phyloP scores from a whole-genome alignment of 257 asterid genomes.

The Solanum commersonii region DNA sequence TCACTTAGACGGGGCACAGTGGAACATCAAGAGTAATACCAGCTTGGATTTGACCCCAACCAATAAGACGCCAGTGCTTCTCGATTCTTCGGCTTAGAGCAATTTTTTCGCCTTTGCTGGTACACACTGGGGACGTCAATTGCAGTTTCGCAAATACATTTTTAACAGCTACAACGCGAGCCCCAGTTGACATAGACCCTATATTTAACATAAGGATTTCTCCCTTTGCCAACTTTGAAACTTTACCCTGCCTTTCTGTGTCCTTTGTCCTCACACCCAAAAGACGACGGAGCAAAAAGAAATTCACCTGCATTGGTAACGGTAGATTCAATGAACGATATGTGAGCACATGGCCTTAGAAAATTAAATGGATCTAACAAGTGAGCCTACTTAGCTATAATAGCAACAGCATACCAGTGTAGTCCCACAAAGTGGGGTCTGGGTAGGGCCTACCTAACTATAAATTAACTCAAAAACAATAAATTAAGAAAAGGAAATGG shows the following conservation, averaged over 20 bases:
- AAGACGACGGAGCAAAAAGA: constrained; percentile 78
- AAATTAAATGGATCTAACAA: neutral
- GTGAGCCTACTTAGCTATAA: neutral
- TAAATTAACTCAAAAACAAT: neutral
- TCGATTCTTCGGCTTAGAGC: constrained; percentile 95
- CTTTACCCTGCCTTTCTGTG: constrained; percentile 83
- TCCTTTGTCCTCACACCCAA: constrained; percentile 96
- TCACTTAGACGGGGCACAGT: constrained; percentile 57
- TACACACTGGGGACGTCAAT: constrained; percentile 93
- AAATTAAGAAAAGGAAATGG: neutral
- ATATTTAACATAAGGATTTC: constrained; percentile 96
- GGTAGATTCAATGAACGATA: neutral
- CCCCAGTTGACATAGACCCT: constrained; percentile 98
- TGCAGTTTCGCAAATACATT: constrained; percentile 86
- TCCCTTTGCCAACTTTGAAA: constrained; percentile 73
- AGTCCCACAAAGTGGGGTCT: neutral
- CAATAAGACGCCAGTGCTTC: constrained; percentile 98
- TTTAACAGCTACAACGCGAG: constrained; percentile 82
- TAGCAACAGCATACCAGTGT: neutral
- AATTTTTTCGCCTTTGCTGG: constrained; percentile 85
- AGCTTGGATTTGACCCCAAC: constrained; percentile 97
- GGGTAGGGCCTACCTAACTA: neutral
- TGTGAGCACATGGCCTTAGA: neutral
- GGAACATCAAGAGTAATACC: constrained; percentile 91
- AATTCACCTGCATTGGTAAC: constrained; percentile 52